Conservation (phyloP, 495 filamentous ascomycete species). For the Beverwykella pulmonaria region DNA sequence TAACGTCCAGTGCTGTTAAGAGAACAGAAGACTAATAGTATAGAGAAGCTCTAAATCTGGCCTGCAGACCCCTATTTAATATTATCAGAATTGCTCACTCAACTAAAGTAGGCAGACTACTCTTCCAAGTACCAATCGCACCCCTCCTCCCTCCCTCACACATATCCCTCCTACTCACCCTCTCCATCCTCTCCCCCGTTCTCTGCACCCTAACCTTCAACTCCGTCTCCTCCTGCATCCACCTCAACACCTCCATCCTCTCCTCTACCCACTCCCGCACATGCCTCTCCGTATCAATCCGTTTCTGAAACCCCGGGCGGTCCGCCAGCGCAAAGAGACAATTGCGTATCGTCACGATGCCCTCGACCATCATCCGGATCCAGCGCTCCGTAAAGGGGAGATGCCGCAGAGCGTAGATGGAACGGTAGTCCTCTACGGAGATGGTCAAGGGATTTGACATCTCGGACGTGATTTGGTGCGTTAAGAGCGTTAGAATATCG, state of each 20-base stretch:
- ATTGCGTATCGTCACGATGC: neutral
- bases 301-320: neutral
- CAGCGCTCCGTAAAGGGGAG: constrained; percentile 11
- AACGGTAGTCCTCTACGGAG: neutral
- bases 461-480: neutral
- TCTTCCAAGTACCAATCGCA: neutral
- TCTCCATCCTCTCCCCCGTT: neutral
- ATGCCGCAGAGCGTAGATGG: constrained; percentile 2
- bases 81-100: neutral
- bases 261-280: neutral
- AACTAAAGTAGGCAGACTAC: neutral
- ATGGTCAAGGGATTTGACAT: neutral
- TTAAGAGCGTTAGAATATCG: neutral
- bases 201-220: neutral
- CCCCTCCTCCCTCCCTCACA: neutral
- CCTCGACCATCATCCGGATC: neutral
- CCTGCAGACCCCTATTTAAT: too few relatives aligned
- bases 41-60: too few relatives aligned
- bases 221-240: neutral
- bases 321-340: neutral
- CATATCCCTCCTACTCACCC: neutral
- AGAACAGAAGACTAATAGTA: too few relatives aligned
- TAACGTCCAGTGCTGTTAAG: too few relatives aligned
- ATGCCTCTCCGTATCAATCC: neutral
- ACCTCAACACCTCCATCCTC: neutral